Evolutionary conservation across 768 basidiomycete genomes (phyloP), one percentile per base, ranked within the genome.

Genomic region (Chalciporus sphaerocephalus): DNA sequence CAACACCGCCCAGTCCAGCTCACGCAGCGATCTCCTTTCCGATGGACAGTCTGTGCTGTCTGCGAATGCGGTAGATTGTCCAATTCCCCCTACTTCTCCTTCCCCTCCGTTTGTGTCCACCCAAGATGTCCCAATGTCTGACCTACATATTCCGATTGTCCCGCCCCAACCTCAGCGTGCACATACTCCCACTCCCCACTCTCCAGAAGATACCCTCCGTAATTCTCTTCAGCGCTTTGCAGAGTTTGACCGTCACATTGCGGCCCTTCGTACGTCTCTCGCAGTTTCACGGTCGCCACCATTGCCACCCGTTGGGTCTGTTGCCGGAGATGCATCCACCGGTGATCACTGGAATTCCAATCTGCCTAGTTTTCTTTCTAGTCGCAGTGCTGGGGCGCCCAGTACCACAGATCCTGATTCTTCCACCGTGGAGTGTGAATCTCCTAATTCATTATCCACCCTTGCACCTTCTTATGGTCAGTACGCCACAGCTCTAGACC

Each of bases 201-300:
- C 51, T 2, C 49, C 62, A 34, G 65, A 71, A 28, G 73, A 77
- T 13, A 53, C 59, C 24, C 69, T 74, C 28, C 69, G 74, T 17
- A 53, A 68, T 13, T 73, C 77, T 1, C 48, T 81, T 18, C 75
- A 77, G 25, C 73, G 76, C 24, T 79, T 79, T 52, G 74, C 71
- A 60, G 69, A 71, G 22, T 80, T 80, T 48, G 76, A 81, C 55
- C 69, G 67, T 42, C 70, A 80, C 40, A 79, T 79, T 36, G 70
- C 74, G 48, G 69, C 69, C 16, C 59, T 79, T 49, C 71, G 76
- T 21, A 68, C 64, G 44, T 72, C 71, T 27, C 64, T 66, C 38
- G 61, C 51, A 36, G 42, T 52, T 4, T 55, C 57, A 59, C 48
- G 56, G 50, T 56, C 65, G 28, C 38, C 65, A 18, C 46, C 56